A percentile compares a stretch with the other conserved stretches of the same genome.
These are phyloP conservation scores for Leccinellum albellum DNA, from an alignment of 768 basidiomycete species.

Conservation along the genomic window DNA sequence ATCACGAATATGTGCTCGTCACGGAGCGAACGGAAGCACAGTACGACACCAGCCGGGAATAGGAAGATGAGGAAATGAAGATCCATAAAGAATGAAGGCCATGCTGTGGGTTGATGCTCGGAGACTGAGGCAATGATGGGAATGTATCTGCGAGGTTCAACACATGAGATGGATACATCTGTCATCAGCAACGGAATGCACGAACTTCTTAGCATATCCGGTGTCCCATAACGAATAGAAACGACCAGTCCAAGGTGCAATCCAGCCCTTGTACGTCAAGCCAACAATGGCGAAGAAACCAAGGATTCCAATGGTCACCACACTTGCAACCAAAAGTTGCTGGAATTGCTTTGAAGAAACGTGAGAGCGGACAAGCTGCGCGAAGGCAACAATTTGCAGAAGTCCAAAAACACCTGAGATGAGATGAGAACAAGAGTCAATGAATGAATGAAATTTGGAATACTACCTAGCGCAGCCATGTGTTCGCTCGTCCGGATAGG, in stretches of 20 bases:
- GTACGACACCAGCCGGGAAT: constrained; percentile 93
- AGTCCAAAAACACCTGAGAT: constrained; percentile 88
- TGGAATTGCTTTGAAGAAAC: constrained; percentile 92
- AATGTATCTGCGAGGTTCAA: constrained; percentile 59
- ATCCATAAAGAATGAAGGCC: constrained; percentile 99
- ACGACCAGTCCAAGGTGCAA: constrained; percentile 99
- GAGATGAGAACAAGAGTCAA: constrained; percentile 5
- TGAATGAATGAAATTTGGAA: neutral
- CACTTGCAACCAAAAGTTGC: constrained; percentile 64
- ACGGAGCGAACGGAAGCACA: constrained; percentile 90
- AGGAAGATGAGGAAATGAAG: constrained; percentile 96
- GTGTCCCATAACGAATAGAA: constrained; percentile 99
- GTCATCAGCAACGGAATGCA: constrained; percentile 3
- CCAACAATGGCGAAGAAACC: constrained; percentile 71
- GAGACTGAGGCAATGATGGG: constrained; percentile 99
- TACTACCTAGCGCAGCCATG: constrained; percentile 90
- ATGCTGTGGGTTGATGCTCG: constrained; percentile 98
- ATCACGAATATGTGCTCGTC: constrained; percentile 99
- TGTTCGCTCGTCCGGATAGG: constrained; percentile 98
- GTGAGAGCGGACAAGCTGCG: constrained; percentile 83
- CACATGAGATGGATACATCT: neutral
- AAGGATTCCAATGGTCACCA: constrained; percentile 65
- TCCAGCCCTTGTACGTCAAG: constrained; percentile 90
- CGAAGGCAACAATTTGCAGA: constrained; percentile 92
- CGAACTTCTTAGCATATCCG: constrained; percentile 94